Evolutionary conservation across 345 rosid species (phyloP).

Genomic region (Arabidopsis thaliana): TAIR10.1 NC_003074.8:20268501-20269000

Average conservation of each 20-base stretch:
- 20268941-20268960: background rate
- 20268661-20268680: conserved; percentile 22
- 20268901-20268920: background rate
- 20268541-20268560: background rate
- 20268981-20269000: background rate
- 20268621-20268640: conserved; percentile 24
- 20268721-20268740: conserved; percentile 34
- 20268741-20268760: conserved; percentile 7
- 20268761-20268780: background rate
- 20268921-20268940: conserved; percentile 39
- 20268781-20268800: conserved; percentile 3
- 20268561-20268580: conserved; percentile 23
- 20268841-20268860: background rate
- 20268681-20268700: conserved; percentile 28
- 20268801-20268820: conserved; percentile 1
- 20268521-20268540: background rate
- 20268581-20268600: background rate
- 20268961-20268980: background rate
- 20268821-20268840: conserved; percentile 42
- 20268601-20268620: background rate
- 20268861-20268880: background rate
- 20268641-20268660: conserved; percentile 23
- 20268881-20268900: conserved; percentile 31
- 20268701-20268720: conserved; percentile 28
- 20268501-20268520: background rate